Percentiles rank a stretch among this genome's conserved stretches.
phyloP scores from a whole-genome alignment of 2,329 filamentous ascomycete genomes.

The Colletotrichum lini region DNA sequence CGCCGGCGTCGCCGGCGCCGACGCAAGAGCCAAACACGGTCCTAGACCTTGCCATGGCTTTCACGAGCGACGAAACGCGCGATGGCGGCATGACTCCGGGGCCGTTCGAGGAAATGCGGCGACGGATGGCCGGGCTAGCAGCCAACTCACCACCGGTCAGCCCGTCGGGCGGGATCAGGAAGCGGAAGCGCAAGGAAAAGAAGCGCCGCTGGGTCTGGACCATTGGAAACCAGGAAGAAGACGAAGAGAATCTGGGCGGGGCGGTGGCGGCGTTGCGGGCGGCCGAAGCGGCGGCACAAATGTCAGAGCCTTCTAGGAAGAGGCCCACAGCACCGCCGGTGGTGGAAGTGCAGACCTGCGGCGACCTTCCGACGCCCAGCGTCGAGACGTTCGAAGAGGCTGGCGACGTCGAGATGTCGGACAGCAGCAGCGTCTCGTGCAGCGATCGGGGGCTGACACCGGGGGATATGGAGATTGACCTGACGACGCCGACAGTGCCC shows the following conservation, averaged over 20 bases:
- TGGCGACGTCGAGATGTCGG: constrained; percentile 66
- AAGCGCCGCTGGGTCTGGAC: constrained; percentile 78
- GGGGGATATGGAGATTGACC: constrained; percentile 53
- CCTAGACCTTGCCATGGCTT: constrained; percentile 66
- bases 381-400: constrained; percentile 54
- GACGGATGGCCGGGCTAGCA: constrained; percentile 66
- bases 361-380: constrained; percentile 58
- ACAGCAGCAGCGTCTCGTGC: constrained; percentile 57
- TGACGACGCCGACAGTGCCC: constrained; percentile 57
- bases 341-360: constrained; percentile 26
- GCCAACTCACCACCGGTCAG: constrained; percentile 56
- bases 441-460: constrained; percentile 48
- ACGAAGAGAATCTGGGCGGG: constrained; percentile 59
- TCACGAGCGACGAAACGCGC: constrained; percentile 67
- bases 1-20: constrained; percentile 59
- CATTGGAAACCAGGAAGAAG: constrained; percentile 68
- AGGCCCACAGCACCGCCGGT: constrained; percentile 22
- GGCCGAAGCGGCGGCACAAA: constrained; percentile 48
- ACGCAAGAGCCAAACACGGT: constrained; percentile 56
- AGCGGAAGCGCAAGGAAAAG: constrained; percentile 70
- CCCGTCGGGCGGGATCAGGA: constrained; percentile 63
- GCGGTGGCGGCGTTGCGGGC: constrained; percentile 59
- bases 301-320: constrained; percentile 30
- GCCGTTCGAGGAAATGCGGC: constrained; percentile 74
- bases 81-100: constrained; percentile 75